Conservation (phyloP, 192 early-diverging fungal species). For the Coemansia biformis region DNA sequence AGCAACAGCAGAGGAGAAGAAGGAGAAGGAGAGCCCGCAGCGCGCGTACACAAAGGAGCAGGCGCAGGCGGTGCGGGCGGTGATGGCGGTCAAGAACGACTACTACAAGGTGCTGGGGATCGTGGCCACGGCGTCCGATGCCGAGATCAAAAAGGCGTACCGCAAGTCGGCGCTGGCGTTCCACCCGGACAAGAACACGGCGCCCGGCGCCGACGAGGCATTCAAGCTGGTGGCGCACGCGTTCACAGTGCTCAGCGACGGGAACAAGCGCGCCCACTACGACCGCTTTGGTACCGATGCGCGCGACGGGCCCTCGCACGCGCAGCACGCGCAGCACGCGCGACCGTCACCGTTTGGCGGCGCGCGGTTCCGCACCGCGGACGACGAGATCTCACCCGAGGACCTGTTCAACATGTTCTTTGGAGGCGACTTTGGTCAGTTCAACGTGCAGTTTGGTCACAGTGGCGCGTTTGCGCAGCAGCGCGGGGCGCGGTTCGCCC, state of each 20-base stretch:
- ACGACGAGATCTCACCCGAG: slow-evolving; percentile 83
- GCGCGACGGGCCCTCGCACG: slow-evolving; percentile 5
- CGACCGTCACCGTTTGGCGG: slow-evolving; percentile 8
- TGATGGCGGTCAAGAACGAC: slow-evolving; percentile 68
- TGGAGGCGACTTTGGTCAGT: slow-evolving; percentile 58
- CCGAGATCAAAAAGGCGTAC: slow-evolving; percentile 91
- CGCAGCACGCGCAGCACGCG: slow-evolving; percentile 15
- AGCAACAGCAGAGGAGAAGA: too few species aligned
- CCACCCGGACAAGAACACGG: slow-evolving; percentile 94
- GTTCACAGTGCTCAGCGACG: slow-evolving; percentile 81
- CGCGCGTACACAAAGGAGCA: slow-evolving; percentile 70
- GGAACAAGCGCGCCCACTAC: slow-evolving; percentile 77
- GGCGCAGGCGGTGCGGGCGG: slow-evolving; percentile 67
- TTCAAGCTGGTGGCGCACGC: slow-evolving; percentile 95
- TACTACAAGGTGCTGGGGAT: slow-evolving; percentile 80
- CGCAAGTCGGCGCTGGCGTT: slow-evolving; percentile 88
- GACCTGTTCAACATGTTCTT: slow-evolving; percentile 98
- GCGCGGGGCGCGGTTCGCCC: slow-evolving; percentile 13
- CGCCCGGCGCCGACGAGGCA: slow-evolving; percentile 92
- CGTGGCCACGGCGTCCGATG: slow-evolving; percentile 67
- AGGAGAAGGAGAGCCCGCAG: slow-evolving; percentile 3
- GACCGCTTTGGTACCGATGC: slow-evolving; percentile 76
- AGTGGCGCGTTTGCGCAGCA: slow-evolving; percentile 10
- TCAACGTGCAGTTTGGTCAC: slow-evolving; percentile 39
- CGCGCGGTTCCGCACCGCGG: slow-evolving; percentile 16